Base-by-base conservation (phyloP, 1,284 basidiomycete species). In the Mycosarcoma mackinlayi region DNA sequence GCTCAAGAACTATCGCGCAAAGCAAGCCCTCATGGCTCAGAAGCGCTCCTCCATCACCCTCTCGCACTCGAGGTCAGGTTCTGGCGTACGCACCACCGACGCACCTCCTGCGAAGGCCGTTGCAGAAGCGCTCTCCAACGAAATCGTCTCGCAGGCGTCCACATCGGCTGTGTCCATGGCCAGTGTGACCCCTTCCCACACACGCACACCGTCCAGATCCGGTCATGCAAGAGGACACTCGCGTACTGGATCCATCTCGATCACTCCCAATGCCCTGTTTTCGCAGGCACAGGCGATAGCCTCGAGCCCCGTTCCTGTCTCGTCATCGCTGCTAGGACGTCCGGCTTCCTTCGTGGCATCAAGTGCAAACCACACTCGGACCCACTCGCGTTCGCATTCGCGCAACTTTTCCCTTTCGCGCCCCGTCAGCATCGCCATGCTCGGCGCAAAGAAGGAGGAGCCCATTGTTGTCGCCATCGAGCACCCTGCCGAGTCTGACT, bases 1-100 rank as follows among this genome's bases (percentile, higher is more conserved):
- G 68, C 73, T 79, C 54, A 78, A 79, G 64, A 69, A 61, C 48
- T 79, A 72, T 50, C 61, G 76, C 14, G 77, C 77, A 40, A 77
- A 76, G 49, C 77, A 79, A 46, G 76, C 77, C 3, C 63, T 73
- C 46, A 54, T 69, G 51, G 64, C 75, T 18, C 60, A 70, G 42
- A 70, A 73, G 55, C 67, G 61, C 24, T 48, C 55, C 6, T 71
- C 67, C 4, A 13, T 35, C 18, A 64, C 68, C 13, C 61, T 39
- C 9, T 58, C 41, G 19, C 68, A 64, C 41, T 55, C 48, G 47
- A 55, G 51, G 50, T 63, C 58, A 23, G 56, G 27, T 8, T 63
- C 57, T 14, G 50, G 49, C 30, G 28, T 47, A 9, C 50, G 46
- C 18, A 66, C 60, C 4, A 30, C 39, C 14, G 55, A 64, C 45